Conservation (phyloP, 495 filamentous ascomycete genomes). For the Penicilliopsis zonata region DNA sequence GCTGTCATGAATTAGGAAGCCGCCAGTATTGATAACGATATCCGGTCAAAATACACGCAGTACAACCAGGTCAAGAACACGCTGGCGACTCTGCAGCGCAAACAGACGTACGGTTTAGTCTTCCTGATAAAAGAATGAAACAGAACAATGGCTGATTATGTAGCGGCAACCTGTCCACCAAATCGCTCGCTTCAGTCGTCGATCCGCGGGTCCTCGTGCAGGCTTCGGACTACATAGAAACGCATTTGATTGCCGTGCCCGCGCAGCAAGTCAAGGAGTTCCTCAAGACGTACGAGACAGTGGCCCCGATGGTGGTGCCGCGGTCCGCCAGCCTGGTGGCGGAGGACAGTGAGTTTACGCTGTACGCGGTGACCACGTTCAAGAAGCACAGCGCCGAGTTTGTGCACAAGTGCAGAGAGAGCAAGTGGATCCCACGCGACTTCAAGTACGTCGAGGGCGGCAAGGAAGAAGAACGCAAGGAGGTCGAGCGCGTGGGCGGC, state of each 20-base stretch:
- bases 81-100: constrained; percentile 66
- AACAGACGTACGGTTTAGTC: constrained; percentile 55
- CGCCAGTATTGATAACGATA: constrained; percentile 79
- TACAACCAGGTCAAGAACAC: constrained; percentile 84
- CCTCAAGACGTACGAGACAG: constrained; percentile 74
- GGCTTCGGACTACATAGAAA: constrained; percentile 92
- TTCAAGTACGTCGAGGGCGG: constrained; percentile 88
- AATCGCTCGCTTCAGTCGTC: constrained; percentile 81
- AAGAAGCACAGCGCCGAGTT: constrained; percentile 84
- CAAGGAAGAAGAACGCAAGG: constrained; percentile 72
- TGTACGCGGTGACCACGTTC: constrained; percentile 85
- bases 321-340: constrained; percentile 68
- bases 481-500: constrained; percentile 64
- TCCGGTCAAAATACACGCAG: constrained; percentile 83
- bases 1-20: constrained; percentile 77
- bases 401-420: constrained; percentile 75
- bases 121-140: background rate
- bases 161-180: constrained; percentile 89
- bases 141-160: background rate
- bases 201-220: constrained; percentile 66
- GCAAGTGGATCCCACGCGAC: constrained; percentile 87
- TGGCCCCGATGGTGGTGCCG: constrained; percentile 78
- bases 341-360: constrained; percentile 73
- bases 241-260: constrained; percentile 83
- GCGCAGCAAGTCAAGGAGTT: constrained; percentile 70